Evolutionary conservation across 805 yeast species (phyloP), one percentile per base, ranked within the genome.

Genomic region (Candida corydali): DNA sequence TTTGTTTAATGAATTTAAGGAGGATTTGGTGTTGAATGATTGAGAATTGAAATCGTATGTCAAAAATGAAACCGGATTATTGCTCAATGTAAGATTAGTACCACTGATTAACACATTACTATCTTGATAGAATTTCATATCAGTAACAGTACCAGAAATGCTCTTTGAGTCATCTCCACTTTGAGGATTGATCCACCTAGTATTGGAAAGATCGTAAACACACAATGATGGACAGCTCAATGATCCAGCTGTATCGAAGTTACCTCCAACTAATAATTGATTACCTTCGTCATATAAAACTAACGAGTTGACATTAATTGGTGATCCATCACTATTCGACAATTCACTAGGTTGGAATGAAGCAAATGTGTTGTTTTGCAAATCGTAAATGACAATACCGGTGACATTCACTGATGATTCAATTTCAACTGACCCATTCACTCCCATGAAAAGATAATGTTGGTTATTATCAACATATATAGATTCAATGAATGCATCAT

Each of bases 241-340:
- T 4, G 75, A 61, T 0, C 82, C 80, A 2, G 84, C 80, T 15
- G 65, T 54, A 15, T 68, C 71, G 52, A 85, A 87, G 29, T 73
- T 66, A 17, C 97, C 96, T 26, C 84, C 95, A 9, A 85, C 85
- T 20, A 80, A 65, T 18, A 87, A 58, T 34, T 52, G 46, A n/a
- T 51, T 44, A 5, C 46, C 52, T 17, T 51, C 48, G 29, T 63
- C 68, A 40, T 59, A 57, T 24, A 55, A 51, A 4, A 54, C 69
- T 37, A 68, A 47, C 4, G 68, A 46, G 38, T 60, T 65, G n/a
- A 68, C 59, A 8, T 43, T 31, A 15, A 65, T 55, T 1, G 75
- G 55, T 10, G 65, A 64, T 6, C 54, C 50, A n/a, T 63, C 59
- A 4, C 62, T 59, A 8, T 65, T 54, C 2, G 72, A 55, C 17